Evolutionary conservation across 2,329 filamentous ascomycete species (phyloP).

Genomic region (Incumbomyces delicatus): DNA sequence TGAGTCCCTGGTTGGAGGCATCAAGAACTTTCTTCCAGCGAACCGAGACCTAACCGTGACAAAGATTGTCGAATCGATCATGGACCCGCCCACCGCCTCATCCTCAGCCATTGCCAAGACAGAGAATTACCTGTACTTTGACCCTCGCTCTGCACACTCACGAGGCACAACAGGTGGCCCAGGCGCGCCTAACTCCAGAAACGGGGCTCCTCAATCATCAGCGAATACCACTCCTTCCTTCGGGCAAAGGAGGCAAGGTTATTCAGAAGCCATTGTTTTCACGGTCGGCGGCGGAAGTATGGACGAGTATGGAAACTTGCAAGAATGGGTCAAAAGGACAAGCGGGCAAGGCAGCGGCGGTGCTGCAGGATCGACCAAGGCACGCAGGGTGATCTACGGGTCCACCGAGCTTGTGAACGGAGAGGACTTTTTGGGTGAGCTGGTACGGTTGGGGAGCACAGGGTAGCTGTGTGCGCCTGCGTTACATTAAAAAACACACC

Average conservation of each 20-base stretch:
- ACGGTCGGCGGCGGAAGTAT: constrained; percentile 93
- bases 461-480: constrained; percentile 23
- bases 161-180: constrained; percentile 75
- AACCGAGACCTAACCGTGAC: constrained; percentile 94
- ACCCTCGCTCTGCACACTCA: constrained; percentile 85
- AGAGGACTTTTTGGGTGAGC: constrained; percentile 48
- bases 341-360: constrained; percentile 42
- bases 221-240: constrained; percentile 70
- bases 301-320: constrained; percentile 96
- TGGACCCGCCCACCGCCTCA: constrained; percentile 85
- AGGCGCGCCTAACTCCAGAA: constrained; percentile 26
- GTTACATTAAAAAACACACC: too few species aligned
- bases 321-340: constrained; percentile 86
- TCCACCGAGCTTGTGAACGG: constrained; percentile 68
- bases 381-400: constrained; percentile 82
- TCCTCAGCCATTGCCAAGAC: constrained; percentile 92
- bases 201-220: constrained; percentile 34
- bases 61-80: constrained; percentile 95
- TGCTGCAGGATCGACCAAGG: constrained; percentile 36
- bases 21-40: constrained; percentile 95
- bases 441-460: constrained; percentile 49
- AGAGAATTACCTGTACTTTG: constrained; percentile 94
- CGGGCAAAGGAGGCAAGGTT: constrained; percentile 80
- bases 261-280: constrained; percentile 86
- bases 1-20: constrained; percentile 85